Evolutionary conservation across 2,329 filamentous ascomycete species (phyloP), one percentile per base, ranked within the genome.

Genomic region (Aspergillus fructus): DNA sequence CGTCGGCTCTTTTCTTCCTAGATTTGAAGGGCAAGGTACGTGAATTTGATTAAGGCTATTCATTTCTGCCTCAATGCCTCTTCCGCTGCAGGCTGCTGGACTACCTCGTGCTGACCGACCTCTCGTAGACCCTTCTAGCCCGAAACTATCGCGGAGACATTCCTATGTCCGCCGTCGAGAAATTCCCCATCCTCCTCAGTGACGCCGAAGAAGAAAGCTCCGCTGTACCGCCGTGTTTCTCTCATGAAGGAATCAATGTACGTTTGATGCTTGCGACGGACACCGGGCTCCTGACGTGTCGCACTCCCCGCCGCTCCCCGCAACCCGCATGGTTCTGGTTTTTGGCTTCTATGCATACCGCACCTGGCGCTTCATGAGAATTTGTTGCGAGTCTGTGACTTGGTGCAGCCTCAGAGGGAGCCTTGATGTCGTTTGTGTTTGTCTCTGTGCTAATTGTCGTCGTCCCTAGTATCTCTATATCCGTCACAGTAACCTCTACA

Each of bases 121-220:
- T 21, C 49, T 47, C 54, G 45, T 75, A 96, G 93, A 97, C 94
- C 81, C 93, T 99, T 68, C 85, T 99, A 71, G 94, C 94, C 77
- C 91, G 94, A 72, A 99, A 99, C 81, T 99, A 99, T 78, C 87
- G 94, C 74, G 94, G 94, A 76, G 94, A 99, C 70, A 96, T 99
- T 64, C 94, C 94, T 76, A 97, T 99, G 94, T 96, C 92, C 58
- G 94, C 94, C 37, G 94, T 99, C 70, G 94, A 99, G 79, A 96
- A 96, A 77, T 99, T 99, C 75, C 94, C 94, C 43, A 81, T 96
- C 68, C 89, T 99, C 59, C 87, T 99, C 54, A 96, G 90, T 77
- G 94, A 99, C 80, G 94, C 94, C 68, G 94, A 99, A 87, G 94
- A 99, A 85, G 94, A 99, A 77, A 96, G 91, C 67, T 97, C 93